Conservation (phyloP, 352 stramenopile species). For the Globisporangium spiculum region DNA sequence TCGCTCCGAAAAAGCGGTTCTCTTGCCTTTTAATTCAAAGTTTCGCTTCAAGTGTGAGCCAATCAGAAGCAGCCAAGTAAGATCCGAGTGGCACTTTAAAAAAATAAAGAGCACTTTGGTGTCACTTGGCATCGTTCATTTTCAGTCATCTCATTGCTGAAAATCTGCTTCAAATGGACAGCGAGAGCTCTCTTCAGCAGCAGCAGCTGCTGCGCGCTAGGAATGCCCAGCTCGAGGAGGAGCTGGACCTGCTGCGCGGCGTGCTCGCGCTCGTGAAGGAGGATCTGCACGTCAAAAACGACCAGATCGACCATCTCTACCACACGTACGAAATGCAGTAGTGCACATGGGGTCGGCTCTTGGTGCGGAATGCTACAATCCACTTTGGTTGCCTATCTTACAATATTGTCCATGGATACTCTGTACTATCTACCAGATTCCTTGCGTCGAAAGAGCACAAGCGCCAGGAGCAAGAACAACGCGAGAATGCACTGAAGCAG, state of each 20-base stretch:
- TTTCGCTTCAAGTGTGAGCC: neutral
- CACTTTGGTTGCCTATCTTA: neutral
- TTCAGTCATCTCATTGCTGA: neutral
- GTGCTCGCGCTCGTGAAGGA: constrained; percentile 30
- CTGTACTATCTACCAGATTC: constrained; percentile 11
- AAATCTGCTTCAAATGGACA: neutral
- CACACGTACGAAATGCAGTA: constrained; percentile 18
- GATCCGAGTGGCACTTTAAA: neutral
- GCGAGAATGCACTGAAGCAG: constrained; percentile 19
- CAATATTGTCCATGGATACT: neutral
- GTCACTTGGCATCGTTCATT: neutral
- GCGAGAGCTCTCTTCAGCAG: neutral
- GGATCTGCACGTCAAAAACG: constrained; percentile 34
- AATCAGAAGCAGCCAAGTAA: constrained; percentile 3
- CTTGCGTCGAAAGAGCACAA: constrained; percentile 24
- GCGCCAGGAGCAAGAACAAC: constrained; percentile 21
- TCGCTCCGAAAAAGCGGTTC: no score
- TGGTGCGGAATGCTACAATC: neutral
- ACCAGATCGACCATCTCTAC: constrained; percentile 34
- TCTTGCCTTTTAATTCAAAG: no score
- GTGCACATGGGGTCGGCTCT: neutral
- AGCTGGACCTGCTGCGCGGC: constrained; percentile 27
- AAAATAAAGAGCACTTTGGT: neutral
- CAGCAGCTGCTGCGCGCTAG: neutral
- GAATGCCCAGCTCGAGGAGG: constrained; percentile 21